These are phyloP conservation scores for Paramecium sexaurelia DNA, from an alignment of 73 alveolate species.

Conservation along the genomic window DNA sequence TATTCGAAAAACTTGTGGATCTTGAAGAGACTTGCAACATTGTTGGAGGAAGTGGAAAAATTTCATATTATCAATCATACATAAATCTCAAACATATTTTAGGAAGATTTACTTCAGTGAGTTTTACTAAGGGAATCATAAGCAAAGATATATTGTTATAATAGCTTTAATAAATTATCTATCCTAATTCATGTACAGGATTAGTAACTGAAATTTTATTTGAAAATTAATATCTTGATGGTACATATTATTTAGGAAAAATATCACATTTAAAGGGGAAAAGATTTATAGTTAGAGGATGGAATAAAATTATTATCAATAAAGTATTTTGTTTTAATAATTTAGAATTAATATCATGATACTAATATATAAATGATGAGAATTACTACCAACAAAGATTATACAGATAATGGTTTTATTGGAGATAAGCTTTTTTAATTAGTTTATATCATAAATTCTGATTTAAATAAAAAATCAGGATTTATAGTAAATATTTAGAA, in stretches of 20 bases:
- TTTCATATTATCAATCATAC: not conserved
- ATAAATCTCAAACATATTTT: not conserved
- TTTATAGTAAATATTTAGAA: not conserved
- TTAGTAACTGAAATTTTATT: not conserved
- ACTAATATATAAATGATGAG: not conserved
- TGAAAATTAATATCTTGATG: not conserved
- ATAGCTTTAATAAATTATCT: not conserved
- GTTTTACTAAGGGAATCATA: not conserved
- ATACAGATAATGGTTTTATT: not conserved
- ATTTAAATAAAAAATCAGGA: not conserved
- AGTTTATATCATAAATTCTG: not conserved
- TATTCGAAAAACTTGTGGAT: not conserved
- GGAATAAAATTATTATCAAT: not conserved
- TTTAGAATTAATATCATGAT: not conserved
- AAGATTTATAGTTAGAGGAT: not conserved
- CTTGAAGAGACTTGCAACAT: not conserved
- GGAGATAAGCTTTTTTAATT: not conserved
- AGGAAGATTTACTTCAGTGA: not conserved
- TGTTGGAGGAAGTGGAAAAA: not conserved
- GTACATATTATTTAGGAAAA: not conserved
- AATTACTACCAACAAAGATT: not conserved
- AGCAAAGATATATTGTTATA: not conserved
- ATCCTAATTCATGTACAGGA: not conserved
- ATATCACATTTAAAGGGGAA: not conserved
- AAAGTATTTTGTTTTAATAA: not conserved